phyloP scores from a whole-genome alignment of 2,329 filamentous ascomycete genomes.

The Sordariomycetes sp. region DNA sequence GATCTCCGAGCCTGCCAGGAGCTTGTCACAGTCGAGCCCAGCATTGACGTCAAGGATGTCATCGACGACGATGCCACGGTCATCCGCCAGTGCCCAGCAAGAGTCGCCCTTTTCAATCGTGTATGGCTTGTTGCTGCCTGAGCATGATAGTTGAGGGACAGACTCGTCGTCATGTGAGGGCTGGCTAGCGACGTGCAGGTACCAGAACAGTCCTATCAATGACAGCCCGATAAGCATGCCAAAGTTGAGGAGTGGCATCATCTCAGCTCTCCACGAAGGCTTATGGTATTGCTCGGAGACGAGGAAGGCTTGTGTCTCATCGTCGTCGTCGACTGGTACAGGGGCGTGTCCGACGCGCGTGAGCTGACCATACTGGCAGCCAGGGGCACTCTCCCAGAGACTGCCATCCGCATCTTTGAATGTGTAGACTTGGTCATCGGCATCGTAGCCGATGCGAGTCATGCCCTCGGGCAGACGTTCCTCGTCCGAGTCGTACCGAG shows the following conservation, averaged over 20 bases:
- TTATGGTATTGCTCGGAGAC: constrained; percentile 6
- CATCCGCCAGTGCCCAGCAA: constrained; percentile 42
- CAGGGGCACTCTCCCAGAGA: constrained; percentile 40
- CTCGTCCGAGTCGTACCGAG: constrained; percentile 35
- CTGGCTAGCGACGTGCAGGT: constrained; percentile 24
- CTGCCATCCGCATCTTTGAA: constrained; percentile 39
- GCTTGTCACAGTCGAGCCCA: constrained; percentile 35
- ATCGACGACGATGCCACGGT: constrained; percentile 30
- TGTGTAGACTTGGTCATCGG: constrained; percentile 42
- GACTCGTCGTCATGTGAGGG: constrained; percentile 6
- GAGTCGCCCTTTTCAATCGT: constrained; percentile 36
- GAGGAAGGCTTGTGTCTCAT: constrained; percentile 22
- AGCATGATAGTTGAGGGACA: constrained; percentile 12
- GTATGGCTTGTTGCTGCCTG: constrained; percentile 22
- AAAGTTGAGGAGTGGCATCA: constrained; percentile 50
- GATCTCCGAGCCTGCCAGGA: constrained; percentile 30
- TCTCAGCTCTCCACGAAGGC: constrained; percentile 38
- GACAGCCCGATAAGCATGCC: constrained; percentile 42
- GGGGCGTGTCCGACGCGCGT: constrained; percentile 23
- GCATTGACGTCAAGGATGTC: constrained; percentile 34
- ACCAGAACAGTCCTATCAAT: constrained; percentile 40
- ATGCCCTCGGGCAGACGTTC: constrained; percentile 46
- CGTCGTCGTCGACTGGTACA: constrained; percentile 7
- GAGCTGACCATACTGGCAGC: constrained; percentile 38
- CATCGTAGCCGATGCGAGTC: constrained; percentile 45